Evolutionary conservation across 2,329 filamentous ascomycete genomes (phyloP), one percentile per base, ranked within the genome.

Genomic region (Chaetothyriales sp.): DNA sequence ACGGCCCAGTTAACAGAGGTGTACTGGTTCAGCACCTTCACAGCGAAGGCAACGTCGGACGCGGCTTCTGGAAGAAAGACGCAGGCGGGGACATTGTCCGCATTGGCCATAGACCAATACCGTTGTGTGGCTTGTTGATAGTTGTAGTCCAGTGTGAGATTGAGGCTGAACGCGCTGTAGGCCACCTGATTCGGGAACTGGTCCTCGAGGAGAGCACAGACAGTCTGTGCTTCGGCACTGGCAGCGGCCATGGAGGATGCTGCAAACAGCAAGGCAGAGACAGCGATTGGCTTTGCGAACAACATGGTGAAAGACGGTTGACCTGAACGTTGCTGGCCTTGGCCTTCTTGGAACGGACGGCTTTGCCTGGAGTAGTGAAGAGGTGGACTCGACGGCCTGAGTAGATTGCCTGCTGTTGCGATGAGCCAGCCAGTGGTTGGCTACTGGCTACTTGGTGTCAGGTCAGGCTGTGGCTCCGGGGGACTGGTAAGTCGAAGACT

Each of bases 61-160:
- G 66, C 58, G 9, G 55, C 57, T 5, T 56, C 54, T 3, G 67
- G 68, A 18, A 65, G 59, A 1, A 67, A 63, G 22, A 67, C 56
- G 52, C 68, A 70, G 4, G 66, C 63, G 32, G 68, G 67, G 15
- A 56, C 59, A 4, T 57, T 45, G n/a, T 63, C 62, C 4, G 60
- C 56, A 18, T 64, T 59, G n/a, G 59, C 58, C 15, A 55, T 57
- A 1, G 64, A 66, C 65, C 65, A 68, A 59, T 68, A 68, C 32
- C 32, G 32, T 12, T 39, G 32, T 4, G 32, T 39, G 32, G 32
- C 32, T 15, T 39, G 32, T 39, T 39, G 10, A 39, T 39, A 39
- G 10, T 39, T 15, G 32, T 39, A 39, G 12, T 39, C 5, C 32
- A 39, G 32, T 1, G 32, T 39, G 5, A 15, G 5, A 15, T 39